Evolutionary conservation across 2,329 filamentous ascomycete species (phyloP), one percentile per base, ranked within the genome.

Genomic region (Beauveria bassiana): DNA sequence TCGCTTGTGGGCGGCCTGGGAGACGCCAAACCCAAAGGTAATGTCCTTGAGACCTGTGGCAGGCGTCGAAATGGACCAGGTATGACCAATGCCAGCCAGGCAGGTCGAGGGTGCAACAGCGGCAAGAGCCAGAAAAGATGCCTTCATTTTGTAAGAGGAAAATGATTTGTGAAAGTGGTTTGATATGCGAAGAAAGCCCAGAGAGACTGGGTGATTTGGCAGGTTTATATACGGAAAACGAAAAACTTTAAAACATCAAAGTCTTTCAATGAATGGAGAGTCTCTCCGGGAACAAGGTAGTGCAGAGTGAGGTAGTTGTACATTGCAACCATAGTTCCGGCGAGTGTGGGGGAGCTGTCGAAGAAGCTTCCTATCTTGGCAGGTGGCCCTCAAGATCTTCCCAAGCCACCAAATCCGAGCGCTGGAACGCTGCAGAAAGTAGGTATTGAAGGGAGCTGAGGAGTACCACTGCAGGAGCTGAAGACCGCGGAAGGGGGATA

Each of bases 21-120:
- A 59, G 45, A 68, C 64, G 53, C 62, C 64, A 40, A 69, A 63
- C n/a, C 65, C 64, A 38, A 69, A 68, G 0, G 65, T 66, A 18
- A 69, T 20, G 45, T 58, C 55, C 9, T 28, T 38, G 18, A 58
- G 18, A 34, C 55, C 55, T 9, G 45, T 34, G 16, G 42, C n/a
- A 10, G 55, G 52, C 5, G 45, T 20, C 16, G 60, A 14, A 42
- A 61, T 52, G 20, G 42, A 31, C 60, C 60, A 61, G 5, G 22
- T 24, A 22, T 55, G 42, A 5, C 60, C 60, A 9, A 61, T 53
- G 40, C 51, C 51, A 16, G 58, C 58, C 9, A 53, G 49, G 22
- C 58, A 58, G 12, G 55, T 42, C 18, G 47, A 34, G 22, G 47
- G 58, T 6, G 50, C 42, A 5, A 38, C 34, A 26, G 58, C 10